Evolutionary conservation across 202 grass and related monocot genomes (phyloP).

Genomic region (Musa balbisiana): DNA sequence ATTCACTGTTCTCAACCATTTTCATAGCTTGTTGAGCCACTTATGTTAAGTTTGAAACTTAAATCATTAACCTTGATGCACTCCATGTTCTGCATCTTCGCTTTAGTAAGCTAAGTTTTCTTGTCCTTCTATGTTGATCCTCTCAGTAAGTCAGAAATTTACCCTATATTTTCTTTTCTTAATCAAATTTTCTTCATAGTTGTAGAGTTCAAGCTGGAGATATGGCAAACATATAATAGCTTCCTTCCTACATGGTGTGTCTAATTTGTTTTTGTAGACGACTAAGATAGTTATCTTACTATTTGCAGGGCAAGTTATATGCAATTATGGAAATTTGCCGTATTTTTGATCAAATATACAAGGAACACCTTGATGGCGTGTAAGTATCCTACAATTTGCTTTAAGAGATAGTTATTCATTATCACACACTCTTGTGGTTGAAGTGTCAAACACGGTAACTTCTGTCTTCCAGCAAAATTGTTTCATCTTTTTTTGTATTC

Average conservation of each 20-base stretch:
- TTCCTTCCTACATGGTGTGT: background rate
- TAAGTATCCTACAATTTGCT: background rate
- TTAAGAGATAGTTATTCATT: background rate
- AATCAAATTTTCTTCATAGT: too few species aligned
- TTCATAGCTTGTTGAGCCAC: too few species aligned
- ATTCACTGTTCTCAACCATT: background rate
- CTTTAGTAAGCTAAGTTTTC: background rate
- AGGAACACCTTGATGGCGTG: slow-evolving; percentile 26
- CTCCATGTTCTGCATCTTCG: background rate
- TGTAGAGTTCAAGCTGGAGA: background rate
- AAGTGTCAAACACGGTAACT: too few species aligned
- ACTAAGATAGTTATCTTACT: background rate
- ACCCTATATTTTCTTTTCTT: background rate
- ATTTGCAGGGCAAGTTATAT: slow-evolving; percentile 21
- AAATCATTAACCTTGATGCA: background rate
- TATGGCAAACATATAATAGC: background rate
- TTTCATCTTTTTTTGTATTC: background rate
- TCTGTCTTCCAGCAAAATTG: background rate
- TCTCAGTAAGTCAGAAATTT: too few species aligned
- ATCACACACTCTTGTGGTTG: background rate
- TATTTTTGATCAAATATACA: slow-evolving; percentile 23
- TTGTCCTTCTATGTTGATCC: background rate
- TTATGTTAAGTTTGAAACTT: too few species aligned
- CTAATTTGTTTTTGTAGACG: background rate
- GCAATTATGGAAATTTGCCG: slow-evolving; percentile 23